phyloP scores from a whole-genome alignment of 768 basidiomycete genomes.

The Infundibulicybe gibba region DNA sequence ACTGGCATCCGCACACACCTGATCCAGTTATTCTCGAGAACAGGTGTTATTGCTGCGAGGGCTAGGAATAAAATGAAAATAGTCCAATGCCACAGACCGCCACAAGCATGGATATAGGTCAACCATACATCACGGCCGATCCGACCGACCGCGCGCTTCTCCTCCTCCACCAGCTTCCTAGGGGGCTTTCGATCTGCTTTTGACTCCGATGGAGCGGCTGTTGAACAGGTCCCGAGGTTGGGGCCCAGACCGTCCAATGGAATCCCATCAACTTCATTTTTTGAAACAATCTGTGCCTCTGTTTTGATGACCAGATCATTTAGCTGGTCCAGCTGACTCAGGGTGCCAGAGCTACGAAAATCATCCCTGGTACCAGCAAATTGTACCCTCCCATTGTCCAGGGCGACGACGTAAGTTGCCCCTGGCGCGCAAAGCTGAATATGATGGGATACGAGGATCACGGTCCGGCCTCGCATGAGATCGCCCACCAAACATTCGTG shows the following conservation, averaged over 20 bases:
- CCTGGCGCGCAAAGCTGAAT: slow-evolving; percentile 83
- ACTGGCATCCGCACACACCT: slow-evolving; percentile 28
- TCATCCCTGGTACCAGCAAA: slow-evolving; percentile 65
- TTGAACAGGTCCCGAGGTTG: slow-evolving; percentile 27
- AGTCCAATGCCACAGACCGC: slow-evolving; percentile 51
- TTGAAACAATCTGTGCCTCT: slow-evolving; percentile 40
- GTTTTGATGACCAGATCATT: slow-evolving; percentile 26
- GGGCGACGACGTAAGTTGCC: slow-evolving; percentile 77
- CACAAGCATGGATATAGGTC: slow-evolving; percentile 50
- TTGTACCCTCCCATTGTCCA: slow-evolving; percentile 77
- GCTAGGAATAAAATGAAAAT: slow-evolving; percentile 49
- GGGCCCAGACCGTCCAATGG: slow-evolving; percentile 2
- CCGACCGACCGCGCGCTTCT: slow-evolving; percentile 69
- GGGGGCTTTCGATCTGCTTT: slow-evolving; percentile 52
- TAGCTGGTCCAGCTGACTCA: slow-evolving; percentile 65
- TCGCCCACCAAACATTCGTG: slow-evolving; percentile 80
- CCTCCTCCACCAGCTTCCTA: slow-evolving; percentile 83
- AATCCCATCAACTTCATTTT: slow-evolving; percentile 10
- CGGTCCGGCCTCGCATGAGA: slow-evolving; percentile 75
- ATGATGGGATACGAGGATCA: slow-evolving; percentile 94
- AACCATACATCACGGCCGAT: slow-evolving; percentile 67
- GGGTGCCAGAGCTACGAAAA: slow-evolving; percentile 67
- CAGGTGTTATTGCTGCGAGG: slow-evolving; percentile 59
- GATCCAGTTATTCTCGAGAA: slow-evolving; percentile 72
- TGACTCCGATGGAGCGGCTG: slow-evolving; percentile 19